Base-by-base conservation (phyloP, 2,329 filamentous ascomycete species). In the Aspergillus sp. region DNA sequence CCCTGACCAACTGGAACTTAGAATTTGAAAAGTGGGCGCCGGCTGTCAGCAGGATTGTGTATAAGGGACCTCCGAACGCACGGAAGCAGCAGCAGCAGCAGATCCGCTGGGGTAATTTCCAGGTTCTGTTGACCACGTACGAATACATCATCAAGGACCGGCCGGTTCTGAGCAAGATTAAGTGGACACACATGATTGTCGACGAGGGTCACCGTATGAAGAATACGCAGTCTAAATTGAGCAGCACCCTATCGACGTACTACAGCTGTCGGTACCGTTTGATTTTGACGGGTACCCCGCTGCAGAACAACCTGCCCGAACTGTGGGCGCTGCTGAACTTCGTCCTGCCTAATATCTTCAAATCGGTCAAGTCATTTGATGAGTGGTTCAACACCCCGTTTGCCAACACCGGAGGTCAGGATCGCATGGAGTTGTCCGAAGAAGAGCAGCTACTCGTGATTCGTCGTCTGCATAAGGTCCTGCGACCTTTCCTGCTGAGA, bases 361-460 rank as follows among this genome's bases (percentile, higher is more conserved):
- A 98, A 68, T 97, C 93, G 2, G 89, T 91, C 52, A 96, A 93
- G 66, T 97, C 91, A 2, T 98, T 98, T 63, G 93, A 98, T 66
- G 93, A 98, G 68, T 98, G 93, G 93, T 98, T 98, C 81, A 98
- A 97, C 66, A 98, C 93, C 28, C 93, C 93, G 0, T 98, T 98
- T 67, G 93, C 93, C 57, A 98, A 98, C 65, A 98, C 93, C 4
- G 93, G 93, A 69, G 84, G 88, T 36, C 91, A 97, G 70, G 93
- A 98, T 70, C 95, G 93, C 76, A 98, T 98, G 87, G 91, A 97
- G 64, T 77, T 98, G 52, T 94, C 86, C 8, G 93, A 98, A 93
- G 93, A 98, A 93, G 93, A 98, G 71, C 89, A 95, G 66, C 81
- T 98, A 69, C 85, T 98, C 48, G 89, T 98, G 61, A 98, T 98